Percentiles rank a stretch among this genome's conserved stretches.
Evolutionary conservation across 108 stramenopile genomes (phyloP).

Genomic region (Skeletonema marinoi): DNA sequence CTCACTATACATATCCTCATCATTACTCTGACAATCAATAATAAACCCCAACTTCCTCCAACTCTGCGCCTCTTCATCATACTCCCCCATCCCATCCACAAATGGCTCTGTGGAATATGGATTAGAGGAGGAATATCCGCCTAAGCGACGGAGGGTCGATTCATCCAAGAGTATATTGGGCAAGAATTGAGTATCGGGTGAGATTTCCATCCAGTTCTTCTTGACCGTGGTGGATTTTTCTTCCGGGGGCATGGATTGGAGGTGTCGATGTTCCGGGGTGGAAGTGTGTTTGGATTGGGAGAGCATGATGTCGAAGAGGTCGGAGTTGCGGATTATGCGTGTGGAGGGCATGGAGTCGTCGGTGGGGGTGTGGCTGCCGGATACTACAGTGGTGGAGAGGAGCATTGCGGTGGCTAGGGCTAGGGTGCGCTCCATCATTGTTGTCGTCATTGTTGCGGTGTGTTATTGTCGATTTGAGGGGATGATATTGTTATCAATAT

Average conservation of each 20-base stretch:
- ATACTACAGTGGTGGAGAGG: neutral
- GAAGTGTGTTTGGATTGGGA: neutral
- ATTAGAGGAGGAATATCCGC: too few relatives aligned
- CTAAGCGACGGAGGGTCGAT: neutral
- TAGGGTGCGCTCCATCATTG: too few relatives aligned
- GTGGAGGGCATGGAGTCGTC: neutral
- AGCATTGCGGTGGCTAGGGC: neutral
- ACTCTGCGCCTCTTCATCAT: constrained; percentile 61
- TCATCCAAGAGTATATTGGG: neutral
- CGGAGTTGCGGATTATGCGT: neutral
- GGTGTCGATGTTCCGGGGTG: neutral
- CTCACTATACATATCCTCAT: constrained; percentile 15
- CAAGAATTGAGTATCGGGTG: neutral
- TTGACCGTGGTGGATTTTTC: neutral
- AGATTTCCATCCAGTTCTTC: neutral
- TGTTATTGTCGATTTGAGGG: too few relatives aligned
- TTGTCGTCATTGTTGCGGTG: too few relatives aligned
- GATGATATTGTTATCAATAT: too few relatives aligned
- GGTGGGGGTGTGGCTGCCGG: too few relatives aligned
- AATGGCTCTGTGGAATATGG: constrained; percentile 23
- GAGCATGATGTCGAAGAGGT: neutral
- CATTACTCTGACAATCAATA: constrained; percentile 52
- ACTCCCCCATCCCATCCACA: constrained; percentile 40
- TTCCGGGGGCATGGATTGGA: neutral
- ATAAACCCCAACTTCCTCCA: constrained; percentile 72